These are phyloP conservation scores for Boletus vinaceobasis DNA, from an alignment of 768 basidiomycete species.

Conservation along the genomic window DNA sequence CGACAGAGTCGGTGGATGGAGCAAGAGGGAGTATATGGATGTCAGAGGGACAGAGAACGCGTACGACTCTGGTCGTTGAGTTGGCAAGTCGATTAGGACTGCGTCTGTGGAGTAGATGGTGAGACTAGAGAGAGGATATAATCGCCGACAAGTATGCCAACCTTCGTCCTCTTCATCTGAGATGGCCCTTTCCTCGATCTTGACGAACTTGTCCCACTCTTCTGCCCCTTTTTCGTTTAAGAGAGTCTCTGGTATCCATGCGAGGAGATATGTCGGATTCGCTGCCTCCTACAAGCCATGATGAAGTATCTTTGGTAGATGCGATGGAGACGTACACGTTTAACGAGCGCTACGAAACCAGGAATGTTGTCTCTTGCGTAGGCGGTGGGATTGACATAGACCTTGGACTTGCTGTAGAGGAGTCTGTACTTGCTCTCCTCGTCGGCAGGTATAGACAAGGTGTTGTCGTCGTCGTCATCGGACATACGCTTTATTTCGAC, in stretches of 20 bases:
- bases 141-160: constrained; percentile 26
- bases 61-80: constrained; percentile 82
- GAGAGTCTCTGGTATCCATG: constrained; percentile 90
- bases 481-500: constrained; percentile 63
- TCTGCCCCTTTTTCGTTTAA: constrained; percentile 76
- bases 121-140: neutral
- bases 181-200: constrained; percentile 66
- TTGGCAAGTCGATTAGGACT: constrained; percentile 81
- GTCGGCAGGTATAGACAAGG: constrained; percentile 24
- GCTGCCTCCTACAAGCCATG: constrained; percentile 54
- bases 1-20: constrained; percentile 78
- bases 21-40: constrained; percentile 84
- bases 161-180: constrained; percentile 71
- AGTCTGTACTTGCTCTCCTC: constrained; percentile 68
- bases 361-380: constrained; percentile 91
- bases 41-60: constrained; percentile 93
- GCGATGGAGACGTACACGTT: constrained; percentile 55
- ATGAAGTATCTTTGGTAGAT: constrained; percentile 6
- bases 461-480: constrained; percentile 18
- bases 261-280: constrained; percentile 76
- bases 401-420: constrained; percentile 89
- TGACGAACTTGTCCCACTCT: constrained; percentile 90
- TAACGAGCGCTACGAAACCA: constrained; percentile 90
- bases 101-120: constrained; percentile 49
- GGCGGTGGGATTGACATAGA: constrained; percentile 92